Percentiles rank a stretch among this genome's conserved stretches.
These are phyloP conservation scores for Mariannaea elegans DNA, from an alignment of 2,329 filamentous ascomycete genomes.

Conservation along the genomic window DNA sequence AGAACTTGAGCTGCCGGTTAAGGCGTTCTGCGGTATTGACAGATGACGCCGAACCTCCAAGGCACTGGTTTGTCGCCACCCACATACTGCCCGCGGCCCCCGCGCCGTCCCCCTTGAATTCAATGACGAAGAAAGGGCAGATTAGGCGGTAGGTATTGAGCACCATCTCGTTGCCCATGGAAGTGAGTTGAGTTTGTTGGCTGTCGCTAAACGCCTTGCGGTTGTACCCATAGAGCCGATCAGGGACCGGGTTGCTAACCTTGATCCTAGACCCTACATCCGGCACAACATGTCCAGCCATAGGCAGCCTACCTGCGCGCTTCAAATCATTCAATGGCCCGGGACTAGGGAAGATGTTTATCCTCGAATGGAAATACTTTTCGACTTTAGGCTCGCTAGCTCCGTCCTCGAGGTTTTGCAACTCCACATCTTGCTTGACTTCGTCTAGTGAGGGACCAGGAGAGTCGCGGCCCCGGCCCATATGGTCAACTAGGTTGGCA, in stretches of 20 bases:
- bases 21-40: constrained; percentile 45
- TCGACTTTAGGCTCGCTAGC: constrained; percentile 9
- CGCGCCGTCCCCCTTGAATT: constrained; percentile 40
- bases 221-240: constrained; percentile 23
- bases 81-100: constrained; percentile 45
- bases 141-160: constrained; percentile 1
- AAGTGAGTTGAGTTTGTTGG: constrained; percentile 9
- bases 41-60: too few species aligned
- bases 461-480: constrained; percentile 7
- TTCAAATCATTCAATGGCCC: neutral
- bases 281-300: constrained; percentile 11
- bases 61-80: constrained; percentile 50
- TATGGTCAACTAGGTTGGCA: neutral
- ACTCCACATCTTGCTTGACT: neutral
- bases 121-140: constrained; percentile 28
- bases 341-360: neutral
- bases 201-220: neutral
- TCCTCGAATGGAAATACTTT: neutral
- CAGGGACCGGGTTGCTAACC: constrained; percentile 22
- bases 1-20: constrained; percentile 36
- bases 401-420: neutral
- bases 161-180: neutral
- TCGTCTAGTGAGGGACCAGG: constrained; percentile 2
- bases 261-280: neutral
- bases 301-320: neutral